Base-by-base conservation (phyloP, 352 stramenopile species). In the Globisporangium paddicum region DNA sequence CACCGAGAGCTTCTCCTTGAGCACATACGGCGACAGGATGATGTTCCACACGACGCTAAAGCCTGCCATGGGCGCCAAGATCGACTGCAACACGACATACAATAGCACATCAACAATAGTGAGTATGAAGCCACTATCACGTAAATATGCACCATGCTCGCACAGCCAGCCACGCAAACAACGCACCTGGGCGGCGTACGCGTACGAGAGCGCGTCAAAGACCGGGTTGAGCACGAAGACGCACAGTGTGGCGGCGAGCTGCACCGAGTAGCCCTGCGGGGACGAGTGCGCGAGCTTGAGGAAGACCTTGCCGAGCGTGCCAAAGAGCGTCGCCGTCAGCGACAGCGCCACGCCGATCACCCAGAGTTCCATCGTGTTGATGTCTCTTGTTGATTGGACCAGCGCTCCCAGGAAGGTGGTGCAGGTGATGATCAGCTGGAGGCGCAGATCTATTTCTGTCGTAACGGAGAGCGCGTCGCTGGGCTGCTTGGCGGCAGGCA, bases 21-120 rank as follows among this genome's bases (percentile, higher is more conserved):
- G 75, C 26, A 95, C 68, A 60, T 90, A 95, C 5, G 85, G 85
- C 50, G 85, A 82, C 14, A 95, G 62, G 19, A 95, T 67, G 52
- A 95, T 93, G 55, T 95, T 95, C 85, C 85, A 95, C 44, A 95
- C 82, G 44, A 95, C 85, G 51, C 85, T 95, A 64, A 90, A 95
- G 44, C 85, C 85, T 2, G 85, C 82, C 85, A 95, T 95, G 2
- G 85, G 85, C 19, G 85, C 85, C 40, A 95, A 69, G 50, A 95
- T 91, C 21, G 82, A 93, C 79, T 95, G 42, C 26, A 18, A 55
- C 26, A 30, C 10, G 21, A 9, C 25, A 30, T 7, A 30, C 19
- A 32, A 18, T 3, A 7, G 11, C 21, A 23, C 23, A 32, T 5
- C 38, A 34, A 25, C 18, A 49, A 18, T 10, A 54, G 30, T 18